Percentiles rank a stretch among this genome's conserved stretches.
These are phyloP conservation scores for Paecilomyces fulvus DNA, from an alignment of 2,329 filamentous ascomycete genomes.

Conservation along the genomic window DNA sequence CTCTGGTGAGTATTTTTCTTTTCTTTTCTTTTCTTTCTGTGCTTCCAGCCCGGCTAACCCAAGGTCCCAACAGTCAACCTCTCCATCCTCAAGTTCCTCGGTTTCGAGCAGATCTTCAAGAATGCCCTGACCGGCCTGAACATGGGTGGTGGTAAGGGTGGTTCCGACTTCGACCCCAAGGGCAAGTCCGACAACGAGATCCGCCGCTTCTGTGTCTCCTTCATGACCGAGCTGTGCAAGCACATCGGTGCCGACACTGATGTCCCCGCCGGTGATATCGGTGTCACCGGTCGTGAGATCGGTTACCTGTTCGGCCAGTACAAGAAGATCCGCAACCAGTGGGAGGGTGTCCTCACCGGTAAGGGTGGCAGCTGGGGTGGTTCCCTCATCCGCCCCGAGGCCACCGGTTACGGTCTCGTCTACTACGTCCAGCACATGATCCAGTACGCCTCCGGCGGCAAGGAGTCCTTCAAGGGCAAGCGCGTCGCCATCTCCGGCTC, in stretches of 20 bases:
- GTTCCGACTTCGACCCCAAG: constrained; percentile 98
- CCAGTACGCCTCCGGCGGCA: constrained; percentile 66
- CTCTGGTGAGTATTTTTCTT: constrained; percentile 38
- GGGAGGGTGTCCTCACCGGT: constrained; percentile 92
- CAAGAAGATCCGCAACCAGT: constrained; percentile 77
- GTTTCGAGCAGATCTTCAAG: constrained; percentile 99
- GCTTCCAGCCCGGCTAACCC: constrained; percentile 37
- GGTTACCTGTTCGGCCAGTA: constrained; percentile 94
- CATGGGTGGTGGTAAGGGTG: constrained; percentile 97
- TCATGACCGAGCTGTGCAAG: constrained; percentile 92
- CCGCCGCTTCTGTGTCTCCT: constrained; percentile 88
- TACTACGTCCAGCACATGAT: constrained; percentile 98
- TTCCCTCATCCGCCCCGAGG: constrained; percentile 88
- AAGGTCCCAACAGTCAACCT: constrained; percentile 40
- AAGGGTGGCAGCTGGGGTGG: constrained; percentile 94
- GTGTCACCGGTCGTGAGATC: constrained; percentile 84
- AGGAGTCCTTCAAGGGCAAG: constrained; percentile 82
- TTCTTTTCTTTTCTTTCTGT: not conserved
- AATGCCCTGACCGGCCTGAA: constrained; percentile 92
- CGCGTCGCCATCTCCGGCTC: constrained; percentile 92
- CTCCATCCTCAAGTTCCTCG: constrained; percentile 83
- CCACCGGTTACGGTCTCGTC: constrained; percentile 90
- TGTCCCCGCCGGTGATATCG: constrained; percentile 94
- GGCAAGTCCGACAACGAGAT: constrained; percentile 97
- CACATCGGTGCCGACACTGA: constrained; percentile 96